Conservation (phyloP, 2,329 filamentous ascomycete genomes). For the Phialemonium atrogriseum region DNA sequence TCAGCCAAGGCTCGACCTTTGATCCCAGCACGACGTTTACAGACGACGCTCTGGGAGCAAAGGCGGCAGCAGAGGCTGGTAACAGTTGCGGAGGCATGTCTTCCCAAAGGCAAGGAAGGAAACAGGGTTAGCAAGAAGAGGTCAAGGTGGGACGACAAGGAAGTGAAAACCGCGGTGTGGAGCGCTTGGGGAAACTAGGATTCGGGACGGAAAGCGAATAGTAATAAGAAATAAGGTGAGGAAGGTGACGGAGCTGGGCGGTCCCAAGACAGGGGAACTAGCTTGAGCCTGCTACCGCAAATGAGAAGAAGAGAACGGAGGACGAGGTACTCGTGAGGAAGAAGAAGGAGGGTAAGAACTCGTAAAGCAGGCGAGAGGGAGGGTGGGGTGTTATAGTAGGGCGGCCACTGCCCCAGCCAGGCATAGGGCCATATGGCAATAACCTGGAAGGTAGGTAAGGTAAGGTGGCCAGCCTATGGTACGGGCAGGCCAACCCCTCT, state of each 20-base stretch:
- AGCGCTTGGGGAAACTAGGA: slow-evolving; percentile 26
- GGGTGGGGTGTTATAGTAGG: slow-evolving; percentile 40
- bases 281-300: slow-evolving; percentile 53
- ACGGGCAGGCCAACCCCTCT: slow-evolving; percentile 1
- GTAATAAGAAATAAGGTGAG: slow-evolving; percentile 33
- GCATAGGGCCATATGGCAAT: slow-evolving; percentile 1
- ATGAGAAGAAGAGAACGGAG: slow-evolving; percentile 49
- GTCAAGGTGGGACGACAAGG: slow-evolving; percentile 9
- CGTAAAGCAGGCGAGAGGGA: slow-evolving; percentile 34
- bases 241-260: slow-evolving; percentile 42
- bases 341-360: slow-evolving; percentile 37
- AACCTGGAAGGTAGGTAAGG: slow-evolving; percentile 1
- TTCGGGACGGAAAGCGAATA: slow-evolving; percentile 25
- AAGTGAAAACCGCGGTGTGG: too few relatives aligned
- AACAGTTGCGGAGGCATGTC: slow-evolving; percentile 86
- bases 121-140: slow-evolving; percentile 22
- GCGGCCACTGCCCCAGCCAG: slow-evolving; percentile 5
- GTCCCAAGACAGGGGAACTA: slow-evolving; percentile 49
- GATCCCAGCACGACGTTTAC: slow-evolving; percentile 91
- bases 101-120: slow-evolving; percentile 22
- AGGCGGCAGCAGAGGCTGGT: slow-evolving; percentile 91
- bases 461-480: too few relatives aligned
- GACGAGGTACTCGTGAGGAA: slow-evolving; percentile 51
- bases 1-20: slow-evolving; percentile 94
- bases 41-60: slow-evolving; percentile 80